phyloP scores from a whole-genome alignment of 1,139 yeast species.

The Zhuliangozyma blackwelliae region DNA sequence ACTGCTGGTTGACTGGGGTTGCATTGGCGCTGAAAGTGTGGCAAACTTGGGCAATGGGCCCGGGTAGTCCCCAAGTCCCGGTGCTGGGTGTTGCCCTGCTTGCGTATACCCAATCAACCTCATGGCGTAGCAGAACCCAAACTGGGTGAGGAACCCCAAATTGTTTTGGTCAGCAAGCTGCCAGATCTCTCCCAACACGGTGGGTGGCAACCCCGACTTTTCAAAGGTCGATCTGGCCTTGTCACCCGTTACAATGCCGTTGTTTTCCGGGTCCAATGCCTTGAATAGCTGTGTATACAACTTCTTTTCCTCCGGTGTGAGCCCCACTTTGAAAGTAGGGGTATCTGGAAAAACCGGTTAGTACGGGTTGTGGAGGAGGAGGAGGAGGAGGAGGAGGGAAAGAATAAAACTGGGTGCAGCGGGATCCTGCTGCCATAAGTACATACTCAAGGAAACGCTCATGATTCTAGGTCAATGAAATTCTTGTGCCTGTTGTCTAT shows the following conservation, averaged over 20 bases:
- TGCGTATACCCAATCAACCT: conserved; percentile 89
- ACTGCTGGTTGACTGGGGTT: conserved; percentile 36
- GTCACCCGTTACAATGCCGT: conserved; percentile 87
- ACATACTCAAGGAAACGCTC: conserved; percentile 29
- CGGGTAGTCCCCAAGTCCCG: conserved; percentile 48
- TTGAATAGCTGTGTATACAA: conserved; percentile 72
- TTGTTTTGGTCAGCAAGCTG: conserved; percentile 82
- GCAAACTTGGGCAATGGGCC: conserved; percentile 59
- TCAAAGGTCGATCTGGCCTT: conserved; percentile 84
- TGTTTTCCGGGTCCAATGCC: conserved; percentile 70
- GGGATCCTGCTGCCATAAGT: not conserved
- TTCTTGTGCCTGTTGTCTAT: too few relatives aligned
- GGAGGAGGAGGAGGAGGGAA: too few relatives aligned
- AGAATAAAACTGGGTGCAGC: too few relatives aligned
- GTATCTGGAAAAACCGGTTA: conserved; percentile 8
- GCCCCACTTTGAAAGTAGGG: conserved; percentile 42
- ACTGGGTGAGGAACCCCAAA: conserved; percentile 78
- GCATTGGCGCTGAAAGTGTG: conserved; percentile 26
- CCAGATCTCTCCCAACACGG: conserved; percentile 87
- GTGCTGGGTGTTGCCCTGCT: conserved; percentile 55
- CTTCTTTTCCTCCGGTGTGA: conserved; percentile 76
- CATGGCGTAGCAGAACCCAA: conserved; percentile 81
- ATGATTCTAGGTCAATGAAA: too few relatives aligned
- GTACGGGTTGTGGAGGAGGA: conserved; percentile 4
- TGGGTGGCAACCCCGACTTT: conserved; percentile 78